Evolutionary conservation across 768 basidiomycete species (phyloP), one percentile per base, ranked within the genome.

Genomic region (Rhizopogon roseolus): DNA sequence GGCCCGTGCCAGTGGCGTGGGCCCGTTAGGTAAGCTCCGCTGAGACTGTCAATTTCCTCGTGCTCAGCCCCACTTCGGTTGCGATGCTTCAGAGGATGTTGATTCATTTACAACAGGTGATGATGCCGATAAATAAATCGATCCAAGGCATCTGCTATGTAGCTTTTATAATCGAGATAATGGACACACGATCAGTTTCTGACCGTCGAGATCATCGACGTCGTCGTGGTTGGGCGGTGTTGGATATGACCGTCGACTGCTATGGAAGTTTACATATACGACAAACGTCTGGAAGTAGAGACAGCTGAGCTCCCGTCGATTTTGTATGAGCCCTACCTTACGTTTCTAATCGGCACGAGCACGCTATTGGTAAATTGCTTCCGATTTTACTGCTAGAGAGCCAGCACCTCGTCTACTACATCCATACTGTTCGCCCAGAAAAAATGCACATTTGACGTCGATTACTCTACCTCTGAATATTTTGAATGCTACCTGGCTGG

Each of bases 141-240:
- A 57, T 78, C 75, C 36, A 81, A 70, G 46, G 81, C 74, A 60
- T 81, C 79, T 81, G 54, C 34, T 28, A n/a, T n/a, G n/a, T n/a
- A n/a, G 37, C 13, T 11, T 53, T 2, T 42, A 57, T 64, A 56
- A 64, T 52, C 11, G 44, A 34, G 42, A 45, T 32, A 37, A 50
- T 32, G 34, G 17, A 28, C 32, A 27, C 19, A 52, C 28, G 14
- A 11, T 34, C 29, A 46, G 36, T 22, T 22, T 22, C 22, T 22
- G 22, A 22, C 22, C 3, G 22, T 22, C 22, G 22, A 22, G 22
- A 22, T 22, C 22, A 22, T 22, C 22, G 22, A 22, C 22, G 22
- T 22, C 22, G 22, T 22, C 22, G 22, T 22, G 22, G 22, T 22
- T 22, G 1, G 22, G 22, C 22, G 22, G 22, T 22, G 22, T 49